Evolutionary conservation across 768 basidiomycete genomes (phyloP).

Genomic region (Calvatia gigantea): DNA sequence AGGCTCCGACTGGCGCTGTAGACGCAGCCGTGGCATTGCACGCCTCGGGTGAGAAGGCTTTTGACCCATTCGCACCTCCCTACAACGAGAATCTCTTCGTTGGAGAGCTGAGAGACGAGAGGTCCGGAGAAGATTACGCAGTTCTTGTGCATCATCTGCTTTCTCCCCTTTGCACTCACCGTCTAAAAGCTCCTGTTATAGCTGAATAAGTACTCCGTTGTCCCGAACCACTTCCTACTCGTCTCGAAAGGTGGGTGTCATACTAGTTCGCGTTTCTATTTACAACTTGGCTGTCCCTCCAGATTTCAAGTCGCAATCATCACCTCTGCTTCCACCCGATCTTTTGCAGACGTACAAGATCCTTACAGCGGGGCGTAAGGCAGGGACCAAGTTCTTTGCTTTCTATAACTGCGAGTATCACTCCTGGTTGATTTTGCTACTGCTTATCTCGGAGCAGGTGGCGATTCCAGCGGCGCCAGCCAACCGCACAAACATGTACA

Average conservation of each 20-base stretch:
- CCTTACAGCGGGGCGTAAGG: conserved; percentile 62
- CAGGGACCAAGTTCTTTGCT: conserved; percentile 61
- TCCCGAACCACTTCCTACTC: conserved; percentile 83
- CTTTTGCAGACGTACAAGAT: conserved; percentile 76
- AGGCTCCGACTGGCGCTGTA: background rate
- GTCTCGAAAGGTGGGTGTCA: conserved; percentile 70
- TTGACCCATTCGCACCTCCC: conserved; percentile 83
- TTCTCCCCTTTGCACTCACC: background rate
- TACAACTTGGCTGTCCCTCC: conserved; percentile 3
- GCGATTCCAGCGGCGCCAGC: conserved; percentile 78
- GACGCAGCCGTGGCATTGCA: background rate
- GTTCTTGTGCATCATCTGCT: conserved; percentile 54
- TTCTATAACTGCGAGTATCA: conserved; percentile 82
- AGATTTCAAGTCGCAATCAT: conserved; percentile 78
- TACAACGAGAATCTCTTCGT: conserved; percentile 75
- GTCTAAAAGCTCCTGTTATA: conserved; percentile 24
- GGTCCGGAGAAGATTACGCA: conserved; percentile 54
- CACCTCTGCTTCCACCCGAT: conserved; percentile 77
- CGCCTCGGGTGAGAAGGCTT: conserved; percentile 23
- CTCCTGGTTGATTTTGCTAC: background rate
- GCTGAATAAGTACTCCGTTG: conserved; percentile 86
- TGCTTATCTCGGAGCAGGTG: conserved; percentile 41
- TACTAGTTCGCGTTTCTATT: background rate
- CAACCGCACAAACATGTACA: conserved; percentile 93
- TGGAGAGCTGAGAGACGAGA: conserved; percentile 69